Base-by-base conservation (phyloP, 2,329 filamentous ascomycete genomes). In the Seiridium unicorne region DNA sequence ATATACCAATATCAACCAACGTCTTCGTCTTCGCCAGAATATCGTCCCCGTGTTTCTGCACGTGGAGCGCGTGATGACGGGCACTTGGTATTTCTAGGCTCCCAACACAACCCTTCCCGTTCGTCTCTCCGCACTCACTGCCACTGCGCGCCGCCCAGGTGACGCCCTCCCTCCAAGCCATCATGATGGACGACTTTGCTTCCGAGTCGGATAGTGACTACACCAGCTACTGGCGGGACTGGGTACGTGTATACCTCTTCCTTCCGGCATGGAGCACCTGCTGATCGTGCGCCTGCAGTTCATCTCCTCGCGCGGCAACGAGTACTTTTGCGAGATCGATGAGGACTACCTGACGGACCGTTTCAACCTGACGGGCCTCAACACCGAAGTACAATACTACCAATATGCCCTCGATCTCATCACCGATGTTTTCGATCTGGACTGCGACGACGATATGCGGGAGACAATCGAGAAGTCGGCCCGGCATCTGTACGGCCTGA, bases 321-420 rank as follows among this genome's bases (percentile, higher is more conserved):
- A 99, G 75, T 99, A 99, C 79, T 99, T 98, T 72, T 99, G 95
- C 85, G 95, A 99, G 74, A 98, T 99, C 70, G 95, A 99, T 77
- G 95, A 99, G 76, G 95, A 99, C 71, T 99, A 99, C 77, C 84
- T 99, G 51, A 98, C 93, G 56, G 95, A 99, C 76, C 89, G 95
- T 55, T 99, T 99, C 85, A 99, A 99, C 78, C 82, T 99, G 63
- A 99, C 95, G 0, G 95, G 95, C 44, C 85, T 99, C 55, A 97
- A 98, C 78, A 94, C 92, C 42, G 95, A 99, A 74, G 95, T 99
- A 11, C 92, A 97, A 72, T 97, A 98, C 81, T 99, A 99, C 72
- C 95, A 99, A 77, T 97, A 99, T 85, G 95, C 95, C 13, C 85
- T 99, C 51, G 95, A 99, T 73, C 87, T 99, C 13, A 92, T 99